These are phyloP conservation scores for Chlamydomonas incerta DNA, from an alignment of 139 green algal species.

Conservation along the genomic window DNA sequence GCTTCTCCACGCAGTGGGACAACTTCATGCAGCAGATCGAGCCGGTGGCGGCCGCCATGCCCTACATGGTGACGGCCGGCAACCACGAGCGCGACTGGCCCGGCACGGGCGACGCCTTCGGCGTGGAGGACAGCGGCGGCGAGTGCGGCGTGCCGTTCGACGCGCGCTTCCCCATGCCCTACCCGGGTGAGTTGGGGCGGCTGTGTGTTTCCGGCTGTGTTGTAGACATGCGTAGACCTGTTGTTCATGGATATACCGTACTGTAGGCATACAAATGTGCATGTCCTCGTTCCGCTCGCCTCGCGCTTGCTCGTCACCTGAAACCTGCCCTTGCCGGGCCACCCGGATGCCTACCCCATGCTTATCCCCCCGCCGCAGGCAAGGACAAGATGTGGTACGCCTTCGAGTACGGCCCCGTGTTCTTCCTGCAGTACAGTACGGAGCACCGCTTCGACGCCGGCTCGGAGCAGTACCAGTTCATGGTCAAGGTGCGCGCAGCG, in stretches of 20 bases:
- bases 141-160: constrained; percentile 82
- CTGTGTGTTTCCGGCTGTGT: too few species aligned
- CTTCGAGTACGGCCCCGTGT: constrained; percentile 84
- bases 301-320: too few species aligned
- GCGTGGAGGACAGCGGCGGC: constrained; percentile 63
- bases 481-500: constrained; percentile 37
- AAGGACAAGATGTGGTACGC: constrained; percentile 70
- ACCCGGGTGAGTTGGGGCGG: constrained; percentile 22
- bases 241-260: too few species aligned
- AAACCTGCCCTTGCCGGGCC: too few species aligned
- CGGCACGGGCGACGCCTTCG: constrained; percentile 57
- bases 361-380: too few species aligned
- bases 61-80: constrained; percentile 77
- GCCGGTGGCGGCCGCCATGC: constrained; percentile 60
- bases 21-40: constrained; percentile 78
- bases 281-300: too few species aligned
- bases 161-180: constrained; percentile 68
- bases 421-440: constrained; percentile 83
- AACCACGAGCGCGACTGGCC: constrained; percentile 91
- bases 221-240: too few species aligned
- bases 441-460: constrained; percentile 65
- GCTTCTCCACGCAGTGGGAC: constrained; percentile 78
- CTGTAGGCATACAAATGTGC: too few species aligned
- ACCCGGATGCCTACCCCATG: too few species aligned
- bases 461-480: constrained; percentile 57